These are phyloP conservation scores for Mortierella sp. DNA, from an alignment of 371 early-diverging fungal genomes.

Conservation along the genomic window DNA sequence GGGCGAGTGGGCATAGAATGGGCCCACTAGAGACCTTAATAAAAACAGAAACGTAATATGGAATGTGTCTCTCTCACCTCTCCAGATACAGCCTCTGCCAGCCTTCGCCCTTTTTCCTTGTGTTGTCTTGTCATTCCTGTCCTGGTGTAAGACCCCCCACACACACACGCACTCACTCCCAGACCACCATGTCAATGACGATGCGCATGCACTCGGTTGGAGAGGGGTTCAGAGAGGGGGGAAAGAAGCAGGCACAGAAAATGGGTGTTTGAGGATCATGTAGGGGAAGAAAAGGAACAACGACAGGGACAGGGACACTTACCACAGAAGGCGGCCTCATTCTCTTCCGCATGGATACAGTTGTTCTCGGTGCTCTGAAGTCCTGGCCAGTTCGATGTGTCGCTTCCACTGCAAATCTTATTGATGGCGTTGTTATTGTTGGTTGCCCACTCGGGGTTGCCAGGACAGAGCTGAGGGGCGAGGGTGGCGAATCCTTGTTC, in stretches of 20 bases:
- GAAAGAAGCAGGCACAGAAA: background rate
- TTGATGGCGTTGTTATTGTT: background rate
- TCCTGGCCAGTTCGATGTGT: constrained; percentile 15
- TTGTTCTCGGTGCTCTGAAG: background rate
- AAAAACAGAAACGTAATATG: background rate
- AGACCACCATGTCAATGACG: background rate
- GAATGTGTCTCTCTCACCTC: background rate
- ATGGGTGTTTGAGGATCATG: background rate
- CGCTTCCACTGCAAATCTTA: constrained; percentile 15
- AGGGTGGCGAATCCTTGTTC: constrained; percentile 11
- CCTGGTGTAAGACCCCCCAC: background rate
- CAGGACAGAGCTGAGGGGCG: constrained; percentile 18
- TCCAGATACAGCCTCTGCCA: background rate
- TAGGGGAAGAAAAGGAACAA: background rate
- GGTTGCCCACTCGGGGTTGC: background rate
- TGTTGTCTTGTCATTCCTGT: background rate
- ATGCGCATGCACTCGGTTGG: background rate
- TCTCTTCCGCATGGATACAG: constrained; percentile 27
- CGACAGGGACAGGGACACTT: constrained; percentile 1
- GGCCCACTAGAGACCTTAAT: background rate
- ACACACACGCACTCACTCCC: background rate
- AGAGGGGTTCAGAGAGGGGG: background rate
- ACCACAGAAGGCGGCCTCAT: constrained; percentile 40
- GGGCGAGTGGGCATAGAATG: background rate
- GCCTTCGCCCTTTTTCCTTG: background rate